Percentiles rank a stretch among this genome's conserved stretches.
Evolutionary conservation across 2,329 filamentous ascomycete species (phyloP).

Genomic region (Penicillium janthinellum): DNA sequence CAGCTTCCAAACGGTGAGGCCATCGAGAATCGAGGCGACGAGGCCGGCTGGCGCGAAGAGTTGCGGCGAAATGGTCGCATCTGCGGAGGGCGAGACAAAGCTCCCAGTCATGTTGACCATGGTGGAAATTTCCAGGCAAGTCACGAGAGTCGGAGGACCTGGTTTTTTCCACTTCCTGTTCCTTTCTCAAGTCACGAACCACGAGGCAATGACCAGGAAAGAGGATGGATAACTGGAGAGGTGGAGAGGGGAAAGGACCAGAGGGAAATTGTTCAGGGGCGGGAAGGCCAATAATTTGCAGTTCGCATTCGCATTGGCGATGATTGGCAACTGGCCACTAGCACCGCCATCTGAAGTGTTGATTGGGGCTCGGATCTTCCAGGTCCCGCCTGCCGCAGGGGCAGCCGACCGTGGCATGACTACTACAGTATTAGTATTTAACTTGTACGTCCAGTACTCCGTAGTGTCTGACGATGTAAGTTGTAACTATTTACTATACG

Average conservation of each 20-base stretch:
- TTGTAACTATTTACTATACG: too few species aligned
- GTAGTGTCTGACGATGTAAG: too few species aligned
- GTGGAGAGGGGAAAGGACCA: slow-evolving; percentile 19
- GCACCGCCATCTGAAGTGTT: neutral
- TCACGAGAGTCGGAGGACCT: neutral
- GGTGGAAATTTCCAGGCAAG: slow-evolving; percentile 12
- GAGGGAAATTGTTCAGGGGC: slow-evolving; percentile 25
- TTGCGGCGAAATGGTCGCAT: slow-evolving; percentile 60
- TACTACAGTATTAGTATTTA: too few species aligned
- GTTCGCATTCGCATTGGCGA: slow-evolving; percentile 6
- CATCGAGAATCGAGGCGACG: slow-evolving; percentile 59
- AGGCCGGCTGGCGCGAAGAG: slow-evolving; percentile 50
- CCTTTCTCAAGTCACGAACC: slow-evolving; percentile 6
- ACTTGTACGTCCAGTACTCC: too few species aligned
- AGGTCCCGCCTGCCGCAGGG: neutral
- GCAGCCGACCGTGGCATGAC: neutral
- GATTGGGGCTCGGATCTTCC: neutral
- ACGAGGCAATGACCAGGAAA: neutral
- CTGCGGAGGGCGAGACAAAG: slow-evolving; percentile 70
- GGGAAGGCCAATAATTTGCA: slow-evolving; percentile 20
- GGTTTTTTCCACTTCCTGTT: neutral
- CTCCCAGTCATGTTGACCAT: slow-evolving; percentile 62
- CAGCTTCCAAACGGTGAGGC: slow-evolving; percentile 66
- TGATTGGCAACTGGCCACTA: slow-evolving; percentile 6
- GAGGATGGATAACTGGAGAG: slow-evolving; percentile 5